A percentile compares a stretch with the other conserved stretches of the same genome.
Evolutionary conservation across 2,329 filamentous ascomycete species (phyloP).

Genomic region (Exophiala viscosa): DNA sequence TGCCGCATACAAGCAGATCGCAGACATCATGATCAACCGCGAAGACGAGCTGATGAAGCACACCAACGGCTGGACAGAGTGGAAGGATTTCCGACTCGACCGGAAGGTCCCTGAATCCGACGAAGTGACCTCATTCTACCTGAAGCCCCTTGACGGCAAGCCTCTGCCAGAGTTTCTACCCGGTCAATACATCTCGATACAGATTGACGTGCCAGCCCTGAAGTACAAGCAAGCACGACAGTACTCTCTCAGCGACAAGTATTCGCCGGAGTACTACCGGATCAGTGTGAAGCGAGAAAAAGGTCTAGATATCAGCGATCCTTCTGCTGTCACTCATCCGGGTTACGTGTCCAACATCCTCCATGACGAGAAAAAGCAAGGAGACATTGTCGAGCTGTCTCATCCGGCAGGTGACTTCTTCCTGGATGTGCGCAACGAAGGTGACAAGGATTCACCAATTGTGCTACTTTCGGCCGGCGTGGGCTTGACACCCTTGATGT

Average conservation of each 20-base stretch:
- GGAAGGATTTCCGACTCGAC: slow-evolving; percentile 63
- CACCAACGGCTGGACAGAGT: slow-evolving; percentile 56
- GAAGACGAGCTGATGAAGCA: slow-evolving; percentile 58
- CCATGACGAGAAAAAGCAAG: slow-evolving; percentile 58
- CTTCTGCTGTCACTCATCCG: slow-evolving; percentile 49
- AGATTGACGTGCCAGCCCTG: slow-evolving; percentile 54
- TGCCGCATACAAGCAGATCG: slow-evolving; percentile 68
- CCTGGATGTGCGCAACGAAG: slow-evolving; percentile 38
- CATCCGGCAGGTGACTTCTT: slow-evolving; percentile 64
- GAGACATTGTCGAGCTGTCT: slow-evolving; percentile 61
- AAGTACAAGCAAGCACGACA: slow-evolving; percentile 63
- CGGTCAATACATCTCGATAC: slow-evolving; percentile 68
- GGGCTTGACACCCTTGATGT: slow-evolving; percentile 58
- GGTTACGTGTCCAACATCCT: slow-evolving; percentile 68
- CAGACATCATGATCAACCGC: slow-evolving; percentile 65
- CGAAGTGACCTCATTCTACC: slow-evolving; percentile 67
- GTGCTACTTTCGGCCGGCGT: slow-evolving; percentile 62
- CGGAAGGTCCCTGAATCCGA: slow-evolving; percentile 63
- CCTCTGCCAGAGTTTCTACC: slow-evolving; percentile 62
- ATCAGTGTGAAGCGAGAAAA: slow-evolving; percentile 67
- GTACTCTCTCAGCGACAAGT: slow-evolving; percentile 66
- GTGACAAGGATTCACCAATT: slow-evolving; percentile 43
- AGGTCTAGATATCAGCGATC: slow-evolving; percentile 48
- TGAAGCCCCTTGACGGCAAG: slow-evolving; percentile 59
- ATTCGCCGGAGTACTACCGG: slow-evolving; percentile 54